A percentile compares a stretch with the other conserved stretches of the same genome.
phyloP scores from a whole-genome alignment of 345 rosid genomes.

The Acer negundo region DNA sequence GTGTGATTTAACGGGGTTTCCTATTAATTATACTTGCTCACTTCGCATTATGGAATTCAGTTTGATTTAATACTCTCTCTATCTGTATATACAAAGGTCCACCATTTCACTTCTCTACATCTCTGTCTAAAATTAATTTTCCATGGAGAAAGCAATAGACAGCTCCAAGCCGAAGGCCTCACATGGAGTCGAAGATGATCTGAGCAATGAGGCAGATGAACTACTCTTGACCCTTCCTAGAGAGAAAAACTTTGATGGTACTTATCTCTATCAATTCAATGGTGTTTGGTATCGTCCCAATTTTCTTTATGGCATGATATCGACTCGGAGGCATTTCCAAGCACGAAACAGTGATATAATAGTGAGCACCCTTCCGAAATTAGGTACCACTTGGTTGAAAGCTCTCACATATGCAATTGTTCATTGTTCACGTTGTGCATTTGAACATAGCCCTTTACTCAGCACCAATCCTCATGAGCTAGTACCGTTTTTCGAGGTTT shows the following conservation, averaged over 20 bases:
- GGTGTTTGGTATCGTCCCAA: neutral
- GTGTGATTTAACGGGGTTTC: no score
- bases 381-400: slow-evolving; percentile 34
- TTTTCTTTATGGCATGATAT: neutral
- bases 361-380: slow-evolving; percentile 25
- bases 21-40: no score
- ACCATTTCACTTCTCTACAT: no score
- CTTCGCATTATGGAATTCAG: no score
- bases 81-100: no score
- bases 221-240: neutral
- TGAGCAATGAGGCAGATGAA: neutral
- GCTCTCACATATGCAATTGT: slow-evolving; percentile 29
- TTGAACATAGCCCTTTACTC: neutral
- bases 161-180: no score
- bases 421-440: slow-evolving; percentile 16
- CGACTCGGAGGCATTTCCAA: slow-evolving; percentile 13
- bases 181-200: no score
- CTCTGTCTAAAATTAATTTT: no score
- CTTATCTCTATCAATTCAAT: neutral
- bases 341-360: slow-evolving; percentile 24
- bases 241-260: neutral
- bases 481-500: neutral
- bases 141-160: no score
- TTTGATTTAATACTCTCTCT: no score
- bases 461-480: neutral